A percentile compares a stretch with the other conserved stretches of the same genome.
phyloP scores from a whole-genome alignment of 306 rosid species.

The Argentina anserina region DNA sequence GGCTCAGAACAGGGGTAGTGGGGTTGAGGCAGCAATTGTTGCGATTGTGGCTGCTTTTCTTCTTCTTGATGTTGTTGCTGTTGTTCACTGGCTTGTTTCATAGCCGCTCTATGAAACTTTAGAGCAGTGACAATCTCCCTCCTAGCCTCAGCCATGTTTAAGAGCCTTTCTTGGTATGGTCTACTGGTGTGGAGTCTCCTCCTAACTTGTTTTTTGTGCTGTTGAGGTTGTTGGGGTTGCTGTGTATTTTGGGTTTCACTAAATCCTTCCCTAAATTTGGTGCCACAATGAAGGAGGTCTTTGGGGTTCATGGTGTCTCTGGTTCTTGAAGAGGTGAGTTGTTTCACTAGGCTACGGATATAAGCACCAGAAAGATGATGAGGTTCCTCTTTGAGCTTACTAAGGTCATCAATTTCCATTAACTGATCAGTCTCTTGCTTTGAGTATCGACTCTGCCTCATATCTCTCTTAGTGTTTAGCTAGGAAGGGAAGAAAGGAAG shows the following conservation, averaged over 20 bases:
- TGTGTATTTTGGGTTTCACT: constrained; percentile 25
- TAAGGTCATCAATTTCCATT: constrained; percentile 46
- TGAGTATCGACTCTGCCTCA: constrained; percentile 34
- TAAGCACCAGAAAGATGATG: constrained; percentile 59
- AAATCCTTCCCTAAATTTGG: constrained; percentile 32
- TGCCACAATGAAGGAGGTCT: constrained; percentile 29
- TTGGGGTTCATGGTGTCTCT: constrained; percentile 43
- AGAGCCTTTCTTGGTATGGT: constrained; percentile 73
- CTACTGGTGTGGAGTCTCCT: constrained; percentile 68
- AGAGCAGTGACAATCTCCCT: constrained; percentile 89
- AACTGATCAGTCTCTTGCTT: constrained; percentile 25
- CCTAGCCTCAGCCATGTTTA: constrained; percentile 93
- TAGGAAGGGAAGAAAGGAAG: constrained; percentile 34
- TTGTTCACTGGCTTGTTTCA: constrained; percentile 67
- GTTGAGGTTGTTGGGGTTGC: constrained; percentile 30
- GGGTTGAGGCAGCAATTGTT: constrained; percentile 20
- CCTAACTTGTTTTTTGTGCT: constrained; percentile 71
- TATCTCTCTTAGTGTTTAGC: constrained; percentile 19
- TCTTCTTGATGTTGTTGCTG: constrained; percentile 36
- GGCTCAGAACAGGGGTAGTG: constrained; percentile 41
- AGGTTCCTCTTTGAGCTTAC: constrained; percentile 42
- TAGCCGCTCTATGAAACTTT: constrained; percentile 81
- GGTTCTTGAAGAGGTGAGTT: constrained; percentile 55
- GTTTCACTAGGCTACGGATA: constrained; percentile 69
- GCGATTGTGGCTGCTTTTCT: constrained; percentile 25